Evolutionary conservation across 2,329 filamentous ascomycete species (phyloP).

Genomic region (Acephala macrosclerotiorum): DNA sequence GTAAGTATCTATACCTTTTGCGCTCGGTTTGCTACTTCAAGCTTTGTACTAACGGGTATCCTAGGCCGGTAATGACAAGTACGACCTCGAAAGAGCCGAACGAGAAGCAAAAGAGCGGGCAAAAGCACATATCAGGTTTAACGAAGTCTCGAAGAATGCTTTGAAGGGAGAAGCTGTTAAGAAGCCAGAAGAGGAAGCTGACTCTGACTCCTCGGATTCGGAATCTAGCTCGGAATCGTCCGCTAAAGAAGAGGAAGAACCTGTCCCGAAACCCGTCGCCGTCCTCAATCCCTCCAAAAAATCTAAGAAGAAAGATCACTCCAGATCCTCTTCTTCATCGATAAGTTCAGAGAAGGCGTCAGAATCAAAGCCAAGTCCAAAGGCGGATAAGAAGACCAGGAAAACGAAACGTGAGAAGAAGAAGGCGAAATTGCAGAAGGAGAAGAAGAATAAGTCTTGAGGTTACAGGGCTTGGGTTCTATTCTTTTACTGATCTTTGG

Average conservation of each 20-base stretch:
- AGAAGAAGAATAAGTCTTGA: background rate
- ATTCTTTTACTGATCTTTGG: background rate
- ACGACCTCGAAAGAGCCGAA: conserved; percentile 57
- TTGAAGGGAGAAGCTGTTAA: conserved; percentile 40
- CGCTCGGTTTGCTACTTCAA: conserved; percentile 20
- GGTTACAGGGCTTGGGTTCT: background rate
- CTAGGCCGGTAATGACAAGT: conserved; percentile 53
- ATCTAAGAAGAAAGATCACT: conserved; percentile 33
- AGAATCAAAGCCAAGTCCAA: conserved; percentile 25
- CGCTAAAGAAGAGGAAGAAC: conserved; percentile 19
- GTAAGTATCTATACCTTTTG: conserved; percentile 53
- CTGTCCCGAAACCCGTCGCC: background rate
- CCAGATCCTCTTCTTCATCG: background rate
- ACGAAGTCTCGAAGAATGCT: conserved; percentile 47
- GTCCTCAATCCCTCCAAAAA: conserved; percentile 33
- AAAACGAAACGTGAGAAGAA: conserved; percentile 19
- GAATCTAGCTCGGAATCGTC: conserved; percentile 28
- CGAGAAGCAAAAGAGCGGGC: conserved; percentile 57
- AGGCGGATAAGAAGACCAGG: conserved; percentile 17
- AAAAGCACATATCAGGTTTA: conserved; percentile 55
- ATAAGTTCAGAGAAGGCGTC: background rate
- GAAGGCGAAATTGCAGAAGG: conserved; percentile 13
- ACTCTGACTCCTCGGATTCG: conserved; percentile 31
- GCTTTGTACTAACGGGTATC: conserved; percentile 24
- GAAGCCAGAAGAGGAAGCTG: conserved; percentile 21